Evolutionary conservation across 2,329 filamentous ascomycete genomes (phyloP), one percentile per base, ranked within the genome.

Genomic region (Paracoccidioides lutzii): DNA sequence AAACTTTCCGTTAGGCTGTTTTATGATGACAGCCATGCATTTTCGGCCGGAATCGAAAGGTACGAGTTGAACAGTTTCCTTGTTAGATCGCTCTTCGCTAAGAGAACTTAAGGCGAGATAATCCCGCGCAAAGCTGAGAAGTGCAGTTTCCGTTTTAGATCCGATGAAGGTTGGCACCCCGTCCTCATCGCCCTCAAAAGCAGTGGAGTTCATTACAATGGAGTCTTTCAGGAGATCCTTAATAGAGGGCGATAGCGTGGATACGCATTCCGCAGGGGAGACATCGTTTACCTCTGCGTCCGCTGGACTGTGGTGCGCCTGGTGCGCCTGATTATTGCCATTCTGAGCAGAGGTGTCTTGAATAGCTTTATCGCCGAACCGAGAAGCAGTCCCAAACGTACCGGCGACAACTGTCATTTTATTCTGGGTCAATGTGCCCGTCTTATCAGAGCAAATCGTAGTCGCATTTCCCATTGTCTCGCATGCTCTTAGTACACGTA

Each of bases 31-130:
- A 41, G 73, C 75, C 75, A 77, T 77, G 53, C 85, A 88, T 67
- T 89, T 90, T 60, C 85, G 81, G 6, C 80, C 78, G 32, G 86
- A 89, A 65, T 89, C 85, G 61, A 90, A 89, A 0, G 86, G 86
- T 57, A 88, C 81, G 51, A 88, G 73, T 64, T 89, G 85, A 35
- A 84, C 71, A n/a, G 81, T 77, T 37, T 77, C 75, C 55, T 80
- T 81, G 58, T 81, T 79, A 5, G 75, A 71, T 50, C 85, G 81
- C 64, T 85, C 78, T 62, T 85, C 79, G 49, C 75, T 76, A 14
- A 88, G 76, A 5, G 78, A 79, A 1, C 81, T 79, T 75, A 89
- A 82, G 44, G 77, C 84, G 12, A 89, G 73, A 63, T 81, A 75
- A 51, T 85, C 81, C 51, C 79, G 77, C 22, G 84, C 82, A 65